Conservation (phyloP, 768 basidiomycete species). For the Coprinellus micaceus region DNA sequence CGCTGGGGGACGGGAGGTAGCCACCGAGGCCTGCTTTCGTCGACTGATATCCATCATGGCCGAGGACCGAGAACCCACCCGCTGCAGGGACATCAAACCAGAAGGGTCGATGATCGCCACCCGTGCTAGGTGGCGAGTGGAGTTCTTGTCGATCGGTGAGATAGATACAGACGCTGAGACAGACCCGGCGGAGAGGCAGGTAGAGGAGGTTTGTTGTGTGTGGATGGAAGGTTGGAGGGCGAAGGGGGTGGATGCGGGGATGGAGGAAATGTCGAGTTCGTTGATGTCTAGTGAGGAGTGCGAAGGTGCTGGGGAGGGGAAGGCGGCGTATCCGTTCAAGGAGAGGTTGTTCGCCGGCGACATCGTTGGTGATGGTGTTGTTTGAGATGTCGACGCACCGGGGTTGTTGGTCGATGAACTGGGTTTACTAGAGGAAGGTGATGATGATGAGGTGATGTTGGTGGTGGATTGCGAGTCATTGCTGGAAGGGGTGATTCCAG, state of each 20-base stretch:
- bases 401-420: constrained; percentile 18
- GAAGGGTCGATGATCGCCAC: constrained; percentile 76
- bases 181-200: constrained; percentile 22
- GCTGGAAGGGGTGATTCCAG: constrained; percentile 31
- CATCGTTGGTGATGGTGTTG: constrained; percentile 22
- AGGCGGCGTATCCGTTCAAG: constrained; percentile 25
- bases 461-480: constrained; percentile 17
- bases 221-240: constrained; percentile 35
- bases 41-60: constrained; percentile 6
- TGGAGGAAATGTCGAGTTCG: constrained; percentile 17
- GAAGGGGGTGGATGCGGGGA: constrained; percentile 21
- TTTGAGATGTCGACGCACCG: constrained; percentile 15
- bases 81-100: constrained; percentile 84
- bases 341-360: constrained; percentile 25
- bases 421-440: constrained; percentile 21
- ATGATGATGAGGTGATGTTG: constrained; percentile 3
- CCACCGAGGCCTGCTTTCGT: constrained; percentile 9
- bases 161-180: constrained; percentile 17
- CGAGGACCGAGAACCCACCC: constrained; percentile 53
- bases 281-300: constrained; percentile 33
- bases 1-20: constrained; percentile 22
- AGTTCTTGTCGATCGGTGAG: constrained; percentile 35
- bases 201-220: constrained; percentile 32
- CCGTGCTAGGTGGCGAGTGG: constrained; percentile 99
- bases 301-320: constrained; percentile 43